Base-by-base conservation (phyloP, 1,139 yeast species). In the Suhomyces taliae region DNA sequence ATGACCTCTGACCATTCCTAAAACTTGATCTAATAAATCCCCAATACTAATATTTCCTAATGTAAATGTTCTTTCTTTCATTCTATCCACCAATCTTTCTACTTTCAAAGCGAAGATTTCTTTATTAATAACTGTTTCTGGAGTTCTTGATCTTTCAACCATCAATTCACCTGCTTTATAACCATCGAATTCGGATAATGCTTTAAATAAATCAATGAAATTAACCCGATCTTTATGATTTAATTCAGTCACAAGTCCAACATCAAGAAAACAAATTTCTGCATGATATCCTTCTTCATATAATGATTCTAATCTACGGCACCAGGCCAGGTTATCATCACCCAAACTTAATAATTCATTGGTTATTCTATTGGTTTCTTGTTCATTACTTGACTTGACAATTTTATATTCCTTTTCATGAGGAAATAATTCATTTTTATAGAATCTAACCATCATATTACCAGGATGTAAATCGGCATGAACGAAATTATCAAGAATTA, bases 391-490 rank as follows among this genome's bases (percentile, higher is more conserved):
- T 15, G 75, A 58, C 52, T 74, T 74, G 34, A 75, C 78, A 43
- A 75, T 74, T 55, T 74, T 75, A 59, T 75, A 75, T 51, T 75
- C 80, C 53, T 69, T 72, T 50, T 72, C 76, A 49, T 74, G 79
- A 48, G 64, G 70, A 52, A 66, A 75, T 47, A 69, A 53, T 53
- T 74, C 78, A 53, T 75, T 76, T 50, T 81, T 81, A 58, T 85
- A 79, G 56, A 91, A 85, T 44, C 93, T 71, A 6, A 93, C 81
- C 76, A 91, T 82, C 63, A 93, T 89, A 65, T 93, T 93, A 1
- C 99, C 99, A 0, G 99, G 97, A 59, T 93, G 99, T 50, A 93
- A 74, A 66, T 93, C 99, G 0, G 98, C 95, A 65, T 93, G 99
- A 39, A 91, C 90, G 64, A 93, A 93, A 64, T 93, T 90, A 66